A percentile compares a stretch with the other conserved stretches of the same genome.
phyloP scores from a whole-genome alignment of 495 filamentous ascomycete genomes.

The Saxispiralis lemnorum region DNA sequence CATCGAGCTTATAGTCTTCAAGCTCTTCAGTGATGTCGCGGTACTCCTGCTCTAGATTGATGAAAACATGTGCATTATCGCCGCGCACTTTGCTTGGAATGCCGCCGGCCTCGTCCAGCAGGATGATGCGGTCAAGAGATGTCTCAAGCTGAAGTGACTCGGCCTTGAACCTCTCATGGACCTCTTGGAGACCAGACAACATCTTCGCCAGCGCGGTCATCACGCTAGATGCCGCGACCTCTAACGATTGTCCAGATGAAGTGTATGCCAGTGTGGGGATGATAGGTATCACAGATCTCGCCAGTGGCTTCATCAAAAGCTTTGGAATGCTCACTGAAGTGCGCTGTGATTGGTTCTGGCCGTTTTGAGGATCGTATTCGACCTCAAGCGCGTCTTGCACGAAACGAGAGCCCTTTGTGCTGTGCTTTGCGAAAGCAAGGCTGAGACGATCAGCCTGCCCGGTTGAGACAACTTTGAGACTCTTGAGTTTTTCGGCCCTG shows the following conservation, averaged over 20 bases:
- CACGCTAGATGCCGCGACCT: conserved; percentile 43
- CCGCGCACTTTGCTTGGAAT: conserved; percentile 54
- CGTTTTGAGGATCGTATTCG: conserved; percentile 12
- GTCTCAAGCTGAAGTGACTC: background rate
- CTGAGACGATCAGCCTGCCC: conserved; percentile 60
- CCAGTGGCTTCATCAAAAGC: conserved; percentile 49
- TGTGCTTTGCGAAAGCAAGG: conserved; percentile 48
- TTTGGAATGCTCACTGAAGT: conserved; percentile 37
- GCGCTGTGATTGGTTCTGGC: conserved; percentile 8
- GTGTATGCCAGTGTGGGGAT: conserved; percentile 54
- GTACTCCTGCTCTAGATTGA: conserved; percentile 91
- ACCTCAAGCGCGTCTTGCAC: conserved; percentile 47
- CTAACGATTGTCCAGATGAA: conserved; percentile 36
- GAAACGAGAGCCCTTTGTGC: conserved; percentile 45
- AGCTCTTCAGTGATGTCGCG: conserved; percentile 46
- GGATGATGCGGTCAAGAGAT: conserved; percentile 66
- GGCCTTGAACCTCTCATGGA: conserved; percentile 20
- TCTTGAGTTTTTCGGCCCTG: background rate
- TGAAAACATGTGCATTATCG: conserved; percentile 64
- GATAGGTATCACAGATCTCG: conserved; percentile 61
- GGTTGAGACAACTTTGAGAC: conserved; percentile 26
- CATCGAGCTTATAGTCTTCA: conserved; percentile 4
- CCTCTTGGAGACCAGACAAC: conserved; percentile 44
- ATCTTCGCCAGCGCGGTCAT: conserved; percentile 20
- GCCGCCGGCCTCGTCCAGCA: conserved; percentile 76